A percentile compares a stretch with the other conserved stretches of the same genome.
phyloP scores from a whole-genome alignment of 169 alveolate genomes.

The Plasmodium chabaudi region DNA sequence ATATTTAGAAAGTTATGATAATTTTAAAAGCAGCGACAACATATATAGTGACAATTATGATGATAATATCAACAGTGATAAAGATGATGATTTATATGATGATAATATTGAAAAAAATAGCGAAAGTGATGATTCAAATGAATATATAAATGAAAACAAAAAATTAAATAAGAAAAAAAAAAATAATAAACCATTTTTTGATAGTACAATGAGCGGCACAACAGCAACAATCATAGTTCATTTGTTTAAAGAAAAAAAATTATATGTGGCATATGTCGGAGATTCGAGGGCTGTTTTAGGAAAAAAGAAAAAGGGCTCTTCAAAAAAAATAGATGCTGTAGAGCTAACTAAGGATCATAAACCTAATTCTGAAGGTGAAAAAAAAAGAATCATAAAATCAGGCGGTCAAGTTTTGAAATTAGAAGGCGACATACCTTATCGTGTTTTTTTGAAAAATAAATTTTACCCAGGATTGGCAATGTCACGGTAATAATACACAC shows the following conservation, averaged over 20 bases:
- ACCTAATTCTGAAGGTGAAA: constrained; percentile 86
- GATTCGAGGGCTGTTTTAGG: constrained; percentile 91
- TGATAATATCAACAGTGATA: not conserved
- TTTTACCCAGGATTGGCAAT: constrained; percentile 92
- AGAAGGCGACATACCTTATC: constrained; percentile 86
- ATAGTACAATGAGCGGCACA: constrained; percentile 86
- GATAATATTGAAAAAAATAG: not conserved
- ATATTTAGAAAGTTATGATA: constrained; percentile 15
- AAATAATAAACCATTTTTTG: constrained; percentile 77
- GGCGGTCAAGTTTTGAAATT: constrained; percentile 91
- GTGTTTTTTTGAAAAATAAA: constrained; percentile 88
- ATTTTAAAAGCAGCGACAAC: not conserved
- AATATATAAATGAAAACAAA: constrained; percentile 41
- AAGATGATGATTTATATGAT: not conserved
- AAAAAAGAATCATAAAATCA: constrained; percentile 83
- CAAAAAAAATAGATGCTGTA: constrained; percentile 77
- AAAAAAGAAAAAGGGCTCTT: constrained; percentile 78
- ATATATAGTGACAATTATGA: constrained; percentile 21
- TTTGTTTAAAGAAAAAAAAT: constrained; percentile 76
- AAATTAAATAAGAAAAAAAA: constrained; percentile 24
- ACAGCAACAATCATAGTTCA: constrained; percentile 84
- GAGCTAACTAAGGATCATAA: constrained; percentile 87
- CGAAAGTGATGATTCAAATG: constrained; percentile 4
- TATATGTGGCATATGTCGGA: constrained; percentile 90
- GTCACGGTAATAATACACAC: constrained; percentile 77